phyloP scores from a whole-genome alignment of 306 rosid genomes.

The Abrus pulchellus region DNA sequence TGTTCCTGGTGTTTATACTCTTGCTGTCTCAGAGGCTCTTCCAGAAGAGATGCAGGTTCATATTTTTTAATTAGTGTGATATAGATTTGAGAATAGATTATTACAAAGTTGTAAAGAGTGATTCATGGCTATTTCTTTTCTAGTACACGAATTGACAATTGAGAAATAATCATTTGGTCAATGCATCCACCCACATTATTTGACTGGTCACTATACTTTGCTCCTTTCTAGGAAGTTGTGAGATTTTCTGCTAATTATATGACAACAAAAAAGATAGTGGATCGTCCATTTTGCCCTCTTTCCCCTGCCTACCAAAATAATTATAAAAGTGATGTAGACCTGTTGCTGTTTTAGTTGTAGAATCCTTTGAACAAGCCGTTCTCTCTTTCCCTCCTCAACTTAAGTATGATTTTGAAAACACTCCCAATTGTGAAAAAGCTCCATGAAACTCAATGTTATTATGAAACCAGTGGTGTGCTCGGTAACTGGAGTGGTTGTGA shows the following conservation, averaged over 20 bases:
- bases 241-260: conserved; percentile 3
- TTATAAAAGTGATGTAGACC: background rate
- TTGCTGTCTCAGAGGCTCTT: conserved; percentile 96
- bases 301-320: background rate
- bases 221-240: conserved; percentile 8
- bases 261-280: background rate
- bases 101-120: background rate
- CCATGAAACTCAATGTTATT: background rate
- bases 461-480: background rate
- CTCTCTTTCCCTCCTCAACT: background rate
- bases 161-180: conserved; percentile 19
- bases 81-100: background rate
- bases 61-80: conserved; percentile 19
- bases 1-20: conserved; percentile 93
- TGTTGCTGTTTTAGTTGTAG: background rate
- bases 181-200: conserved; percentile 15
- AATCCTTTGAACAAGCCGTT: background rate
- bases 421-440: background rate
- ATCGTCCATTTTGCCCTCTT: conserved; percentile 8
- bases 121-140: conserved; percentile 17
- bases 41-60: conserved; percentile 94
- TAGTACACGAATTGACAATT: conserved; percentile 15
- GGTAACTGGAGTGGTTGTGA: background rate
- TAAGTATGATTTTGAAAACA: background rate
- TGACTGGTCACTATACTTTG: conserved; percentile 13